A percentile compares a stretch with the other conserved stretches of the same genome.
These are phyloP conservation scores for Rutstroemia sp. DNA, from an alignment of 2,329 filamentous ascomycete species.

Conservation along the genomic window DNA sequence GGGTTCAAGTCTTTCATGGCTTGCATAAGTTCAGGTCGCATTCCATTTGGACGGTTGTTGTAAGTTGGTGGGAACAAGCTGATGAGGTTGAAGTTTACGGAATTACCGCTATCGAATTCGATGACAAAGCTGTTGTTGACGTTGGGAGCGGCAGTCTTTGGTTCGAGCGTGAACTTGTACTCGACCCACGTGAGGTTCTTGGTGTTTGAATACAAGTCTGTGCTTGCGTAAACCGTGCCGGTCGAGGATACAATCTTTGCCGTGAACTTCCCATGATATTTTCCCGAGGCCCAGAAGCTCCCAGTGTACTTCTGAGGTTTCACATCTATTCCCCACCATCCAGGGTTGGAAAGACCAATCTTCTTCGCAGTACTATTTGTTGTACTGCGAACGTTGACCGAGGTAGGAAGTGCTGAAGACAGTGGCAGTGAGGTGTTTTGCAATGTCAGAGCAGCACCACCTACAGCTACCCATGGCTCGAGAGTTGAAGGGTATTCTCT, in stretches of 20 bases:
- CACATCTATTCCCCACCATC: constrained; percentile 47
- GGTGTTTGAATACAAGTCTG: constrained; percentile 13
- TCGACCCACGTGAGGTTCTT: constrained; percentile 18
- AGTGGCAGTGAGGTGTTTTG: constrained; percentile 27
- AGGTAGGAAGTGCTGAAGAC: constrained; percentile 21
- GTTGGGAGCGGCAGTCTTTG: constrained; percentile 15
- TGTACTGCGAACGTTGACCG: constrained; percentile 16
- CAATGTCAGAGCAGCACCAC: constrained; percentile 22
- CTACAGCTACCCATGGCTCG: constrained; percentile 29
- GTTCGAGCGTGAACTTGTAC: constrained; percentile 3
- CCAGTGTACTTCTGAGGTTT: constrained; percentile 23
- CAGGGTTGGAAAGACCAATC: constrained; percentile 44
- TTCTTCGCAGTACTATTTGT: constrained; percentile 18
- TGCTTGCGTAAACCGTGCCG: constrained; percentile 15
- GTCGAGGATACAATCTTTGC: constrained; percentile 14
- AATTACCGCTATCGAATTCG: constrained; percentile 37
- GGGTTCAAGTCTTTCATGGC: constrained; percentile 44
- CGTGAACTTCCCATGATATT: constrained; percentile 8
- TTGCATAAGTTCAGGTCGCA: constrained; percentile 47
- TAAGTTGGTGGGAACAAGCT: constrained; percentile 54
- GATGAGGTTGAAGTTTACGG: constrained; percentile 49
- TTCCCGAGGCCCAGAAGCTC: constrained; percentile 21
- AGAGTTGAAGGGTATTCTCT: constrained; percentile 39
- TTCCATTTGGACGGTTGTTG: constrained; percentile 47
- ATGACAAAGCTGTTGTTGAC: constrained; percentile 49